Evolutionary conservation across 768 basidiomycete genomes (phyloP), one percentile per base, ranked within the genome.

Genomic region (Rhizopogon vulgaris): DNA sequence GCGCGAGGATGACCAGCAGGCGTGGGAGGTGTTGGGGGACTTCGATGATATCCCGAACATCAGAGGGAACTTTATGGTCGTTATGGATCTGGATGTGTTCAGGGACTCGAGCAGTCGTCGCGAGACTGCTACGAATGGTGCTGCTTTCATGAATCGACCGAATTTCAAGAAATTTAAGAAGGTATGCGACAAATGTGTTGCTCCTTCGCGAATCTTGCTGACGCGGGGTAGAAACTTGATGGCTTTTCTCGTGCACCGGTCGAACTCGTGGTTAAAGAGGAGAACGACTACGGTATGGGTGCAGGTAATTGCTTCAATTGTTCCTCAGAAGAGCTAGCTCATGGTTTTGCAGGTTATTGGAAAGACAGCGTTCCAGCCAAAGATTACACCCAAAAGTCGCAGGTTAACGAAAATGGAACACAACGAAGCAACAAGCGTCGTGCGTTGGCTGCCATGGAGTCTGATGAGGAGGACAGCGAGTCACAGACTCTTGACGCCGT

Each of bases 91-190:
- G 72, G 81, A 83, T 28, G 71, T 84, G 9, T 75, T 69, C 61
- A 73, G 70, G 53, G 59, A 64, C 40, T 57, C 61, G 15, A 51
- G 50, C 38, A 41, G 51, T 11, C 42, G 48, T 50, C 59, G 51
- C 51, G 56, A 56, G 56, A 63, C 46, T 38, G 55, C n/a, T 54
- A 36, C 14, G 62, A 52, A 25, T 58, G 54, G 10, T 17, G 79
- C 78, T 80, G 49, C 3, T 37, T 32, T 8, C 51, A 60, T 8
- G 71, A 75, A 78, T 1, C 69, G 71, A 42, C 78, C 78, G 0
- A 81, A 91, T 60, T 89, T 82, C 67, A 91, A 91, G 63, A 90
- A 83, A 63, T 91, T 90, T 59, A 87, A 80, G 57, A 82, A 80
- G 77, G 84, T 83, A n/a, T 28, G 73, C 56, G 3, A 48, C 24